phyloP scores from a whole-genome alignment of 805 yeast genomes.

The Zygosaccharomyces bailii region DNA sequence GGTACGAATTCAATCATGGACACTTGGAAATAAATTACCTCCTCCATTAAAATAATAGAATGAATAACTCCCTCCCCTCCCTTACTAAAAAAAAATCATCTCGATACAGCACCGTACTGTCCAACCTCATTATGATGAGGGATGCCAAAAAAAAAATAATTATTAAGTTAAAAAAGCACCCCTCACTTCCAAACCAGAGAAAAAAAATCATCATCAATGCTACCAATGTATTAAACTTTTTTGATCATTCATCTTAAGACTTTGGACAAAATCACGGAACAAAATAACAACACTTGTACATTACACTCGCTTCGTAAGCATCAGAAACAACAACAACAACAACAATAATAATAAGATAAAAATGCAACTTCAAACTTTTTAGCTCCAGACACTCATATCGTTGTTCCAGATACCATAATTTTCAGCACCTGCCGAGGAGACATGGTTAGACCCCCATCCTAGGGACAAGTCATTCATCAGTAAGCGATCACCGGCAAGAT shows the following conservation, averaged over 20 bases:
- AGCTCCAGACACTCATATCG: slow-evolving; percentile 41
- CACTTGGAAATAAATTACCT: slow-evolving; percentile 3
- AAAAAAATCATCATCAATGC: neutral
- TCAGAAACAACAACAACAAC: slow-evolving; percentile 2
- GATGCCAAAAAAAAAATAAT: slow-evolving; percentile 1
- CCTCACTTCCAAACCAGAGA: neutral
- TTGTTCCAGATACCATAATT: slow-evolving; percentile 33
- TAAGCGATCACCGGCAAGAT: slow-evolving; percentile 9
- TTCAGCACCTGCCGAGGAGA: slow-evolving; percentile 15
- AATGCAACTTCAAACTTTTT: slow-evolving; percentile 10
- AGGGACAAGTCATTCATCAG: slow-evolving; percentile 23
- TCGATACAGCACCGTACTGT: slow-evolving; percentile 1
- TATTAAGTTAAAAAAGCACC: neutral
- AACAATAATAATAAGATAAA: slow-evolving; percentile 6
- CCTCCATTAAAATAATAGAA: slow-evolving; percentile 1
- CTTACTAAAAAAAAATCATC: neutral
- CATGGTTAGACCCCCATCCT: slow-evolving; percentile 27
- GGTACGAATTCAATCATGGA: neutral
- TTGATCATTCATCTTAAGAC: neutral
- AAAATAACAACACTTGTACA: neutral
- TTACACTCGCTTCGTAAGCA: neutral
- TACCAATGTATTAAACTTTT: neutral
- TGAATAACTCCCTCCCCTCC: slow-evolving; percentile 6
- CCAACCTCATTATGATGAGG: neutral
- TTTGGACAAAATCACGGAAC: neutral